phyloP scores from a whole-genome alignment of 1,139 yeast species.

The Nadsonia starkeyi-henricii region DNA sequence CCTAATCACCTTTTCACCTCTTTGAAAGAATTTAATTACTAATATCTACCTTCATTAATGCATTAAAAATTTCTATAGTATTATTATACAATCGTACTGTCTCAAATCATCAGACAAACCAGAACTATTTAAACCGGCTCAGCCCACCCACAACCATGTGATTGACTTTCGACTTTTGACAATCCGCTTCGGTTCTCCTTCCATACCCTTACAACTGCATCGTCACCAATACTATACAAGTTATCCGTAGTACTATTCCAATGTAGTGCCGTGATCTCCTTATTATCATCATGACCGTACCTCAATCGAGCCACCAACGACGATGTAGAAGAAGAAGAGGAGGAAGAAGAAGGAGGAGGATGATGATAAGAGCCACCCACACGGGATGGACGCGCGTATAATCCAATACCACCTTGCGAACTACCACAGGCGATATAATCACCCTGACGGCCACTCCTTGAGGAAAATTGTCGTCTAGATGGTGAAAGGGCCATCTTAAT shows the following conservation, averaged over 20 bases:
- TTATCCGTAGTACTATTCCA: background rate
- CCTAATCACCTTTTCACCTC: too few relatives aligned
- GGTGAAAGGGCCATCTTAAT: background rate
- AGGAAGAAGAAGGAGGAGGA: background rate
- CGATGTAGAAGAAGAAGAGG: background rate
- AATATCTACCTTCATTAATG: too few relatives aligned
- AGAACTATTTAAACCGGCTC: background rate
- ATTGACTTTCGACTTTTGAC: background rate
- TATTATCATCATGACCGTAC: background rate
- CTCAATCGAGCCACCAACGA: background rate
- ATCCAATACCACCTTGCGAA: background rate
- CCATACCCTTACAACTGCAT: background rate
- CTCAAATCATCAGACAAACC: background rate
- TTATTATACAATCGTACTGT: too few relatives aligned
- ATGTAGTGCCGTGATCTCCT: background rate
- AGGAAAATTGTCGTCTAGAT: background rate
- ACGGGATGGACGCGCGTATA: background rate
- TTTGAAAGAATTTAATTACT: too few relatives aligned
- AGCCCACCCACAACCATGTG: background rate
- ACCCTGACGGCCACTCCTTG: background rate
- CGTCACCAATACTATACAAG: background rate
- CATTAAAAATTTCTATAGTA: too few relatives aligned
- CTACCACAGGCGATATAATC: background rate
- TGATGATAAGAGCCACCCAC: too few relatives aligned
- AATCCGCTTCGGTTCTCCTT: background rate